Percentiles rank a stretch among this genome's conserved stretches.
Evolutionary conservation across 768 basidiomycete genomes (phyloP).

Genomic region (Russula griseocarnosa): DNA sequence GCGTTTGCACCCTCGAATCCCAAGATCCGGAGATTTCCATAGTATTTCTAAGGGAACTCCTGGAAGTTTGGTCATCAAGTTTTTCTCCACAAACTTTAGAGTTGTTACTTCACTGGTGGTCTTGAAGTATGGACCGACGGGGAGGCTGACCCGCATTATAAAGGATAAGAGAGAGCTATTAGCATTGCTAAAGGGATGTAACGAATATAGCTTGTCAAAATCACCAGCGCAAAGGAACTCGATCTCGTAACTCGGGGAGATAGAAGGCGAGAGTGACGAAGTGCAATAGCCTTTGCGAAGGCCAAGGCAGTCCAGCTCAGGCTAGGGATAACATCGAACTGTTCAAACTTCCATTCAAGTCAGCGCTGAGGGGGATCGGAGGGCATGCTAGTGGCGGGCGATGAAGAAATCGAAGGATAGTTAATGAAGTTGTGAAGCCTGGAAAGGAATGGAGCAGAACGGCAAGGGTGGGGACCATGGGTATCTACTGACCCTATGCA

Average conservation of each 20-base stretch:
- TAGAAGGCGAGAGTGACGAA: neutral
- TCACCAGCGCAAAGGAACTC: neutral
- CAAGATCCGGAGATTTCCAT: no score
- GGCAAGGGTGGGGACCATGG: no score
- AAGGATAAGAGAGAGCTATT: neutral
- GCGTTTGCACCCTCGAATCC: neutral
- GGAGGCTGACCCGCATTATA: conserved; percentile 4
- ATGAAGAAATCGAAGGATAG: neutral
- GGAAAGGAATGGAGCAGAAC: no score
- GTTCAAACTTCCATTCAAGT: neutral
- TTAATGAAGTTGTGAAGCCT: no score
- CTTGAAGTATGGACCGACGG: conserved; percentile 32
- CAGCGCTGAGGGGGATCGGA: neutral
- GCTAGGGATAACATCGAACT: neutral
- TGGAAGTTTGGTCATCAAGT: conserved; percentile 30
- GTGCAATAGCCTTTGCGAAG: neutral
- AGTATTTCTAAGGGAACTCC: neutral
- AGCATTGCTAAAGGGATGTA: neutral
- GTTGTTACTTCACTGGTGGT: conserved; percentile 35
- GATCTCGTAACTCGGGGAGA: neutral
- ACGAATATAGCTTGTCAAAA: neutral
- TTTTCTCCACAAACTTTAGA: conserved; percentile 28
- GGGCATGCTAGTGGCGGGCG: neutral
- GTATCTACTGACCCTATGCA: no score
- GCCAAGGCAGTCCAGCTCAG: neutral